Conservation (phyloP, 306 rosid genomes). For the Lathyrus aphaca region DNA sequence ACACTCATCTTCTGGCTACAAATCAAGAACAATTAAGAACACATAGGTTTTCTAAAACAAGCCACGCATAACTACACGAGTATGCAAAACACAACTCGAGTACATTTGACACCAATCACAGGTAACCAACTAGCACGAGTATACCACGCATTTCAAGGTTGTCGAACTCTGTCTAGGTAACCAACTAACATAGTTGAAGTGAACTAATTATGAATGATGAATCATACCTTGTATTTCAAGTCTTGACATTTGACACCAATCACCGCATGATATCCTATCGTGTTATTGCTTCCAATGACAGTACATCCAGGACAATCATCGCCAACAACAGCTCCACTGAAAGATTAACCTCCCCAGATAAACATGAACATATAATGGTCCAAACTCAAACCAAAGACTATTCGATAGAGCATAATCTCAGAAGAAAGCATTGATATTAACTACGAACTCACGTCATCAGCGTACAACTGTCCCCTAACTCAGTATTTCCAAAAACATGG, state of each 20-base stretch:
- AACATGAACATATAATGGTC: slow-evolving; percentile 20
- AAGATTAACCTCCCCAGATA: slow-evolving; percentile 43
- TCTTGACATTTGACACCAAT: slow-evolving; percentile 88
- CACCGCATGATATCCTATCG: slow-evolving; percentile 87
- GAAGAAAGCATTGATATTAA: slow-evolving; percentile 26
- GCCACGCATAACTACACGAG: slow-evolving; percentile 17
- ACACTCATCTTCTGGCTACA: slow-evolving; percentile 83
- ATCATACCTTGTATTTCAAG: slow-evolving; percentile 79
- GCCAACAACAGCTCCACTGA: slow-evolving; percentile 96
- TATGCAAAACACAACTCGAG: not conserved
- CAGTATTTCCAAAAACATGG: slow-evolving; percentile 80
- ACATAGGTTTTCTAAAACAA: slow-evolving; percentile 25
- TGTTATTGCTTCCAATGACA: slow-evolving; percentile 73
- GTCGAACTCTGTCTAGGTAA: not conserved
- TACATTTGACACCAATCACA: not conserved
- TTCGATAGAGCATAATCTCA: slow-evolving; percentile 9
- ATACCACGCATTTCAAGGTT: not conserved
- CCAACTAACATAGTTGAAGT: too few relatives aligned
- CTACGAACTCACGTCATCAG: slow-evolving; percentile 80
- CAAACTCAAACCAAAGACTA: not conserved
- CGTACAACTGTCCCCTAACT: slow-evolving; percentile 73
- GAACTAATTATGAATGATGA: not conserved
- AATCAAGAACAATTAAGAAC: slow-evolving; percentile 32
- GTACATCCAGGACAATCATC: slow-evolving; percentile 86
- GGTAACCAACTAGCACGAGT: too few relatives aligned